phyloP scores from a whole-genome alignment of 176 grass and related monocot genomes.

The Carex pumila region DNA sequence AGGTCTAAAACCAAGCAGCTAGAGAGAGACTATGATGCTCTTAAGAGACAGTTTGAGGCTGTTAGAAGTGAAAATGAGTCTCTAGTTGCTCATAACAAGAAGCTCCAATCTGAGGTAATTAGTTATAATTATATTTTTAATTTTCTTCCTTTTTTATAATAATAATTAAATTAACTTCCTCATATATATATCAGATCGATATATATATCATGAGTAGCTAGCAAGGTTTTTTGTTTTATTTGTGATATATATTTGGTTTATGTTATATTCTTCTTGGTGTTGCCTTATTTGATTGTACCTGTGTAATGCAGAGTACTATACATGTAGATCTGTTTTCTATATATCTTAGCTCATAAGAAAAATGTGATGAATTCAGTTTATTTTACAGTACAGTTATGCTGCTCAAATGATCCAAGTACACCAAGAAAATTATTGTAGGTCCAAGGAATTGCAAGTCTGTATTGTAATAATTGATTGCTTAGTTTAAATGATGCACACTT shows the following conservation, averaged over 20 bases:
- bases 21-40: slow-evolving; percentile 62
- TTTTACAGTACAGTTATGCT: neutral
- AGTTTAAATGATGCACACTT: neutral
- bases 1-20: slow-evolving; percentile 92
- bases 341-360: neutral
- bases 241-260: neutral
- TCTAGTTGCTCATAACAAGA: slow-evolving; percentile 26
- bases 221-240: neutral
- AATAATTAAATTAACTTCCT: neutral
- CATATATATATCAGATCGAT: neutral
- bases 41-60: slow-evolving; percentile 49
- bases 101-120: slow-evolving; percentile 33
- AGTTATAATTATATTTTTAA: neutral
- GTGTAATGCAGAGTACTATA: neutral
- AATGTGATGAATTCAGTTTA: neutral
- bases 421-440: neutral
- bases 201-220: neutral
- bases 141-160: neutral
- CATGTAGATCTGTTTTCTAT: neutral
- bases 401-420: neutral
- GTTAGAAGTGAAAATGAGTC: slow-evolving; percentile 24
- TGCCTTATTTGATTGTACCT: neutral
- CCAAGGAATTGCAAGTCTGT: neutral
- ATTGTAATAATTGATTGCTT: neutral
- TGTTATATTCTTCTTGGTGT: neutral